phyloP scores from a whole-genome alignment of 1,284 basidiomycete species.

The Cryptococcus sp. region DNA sequence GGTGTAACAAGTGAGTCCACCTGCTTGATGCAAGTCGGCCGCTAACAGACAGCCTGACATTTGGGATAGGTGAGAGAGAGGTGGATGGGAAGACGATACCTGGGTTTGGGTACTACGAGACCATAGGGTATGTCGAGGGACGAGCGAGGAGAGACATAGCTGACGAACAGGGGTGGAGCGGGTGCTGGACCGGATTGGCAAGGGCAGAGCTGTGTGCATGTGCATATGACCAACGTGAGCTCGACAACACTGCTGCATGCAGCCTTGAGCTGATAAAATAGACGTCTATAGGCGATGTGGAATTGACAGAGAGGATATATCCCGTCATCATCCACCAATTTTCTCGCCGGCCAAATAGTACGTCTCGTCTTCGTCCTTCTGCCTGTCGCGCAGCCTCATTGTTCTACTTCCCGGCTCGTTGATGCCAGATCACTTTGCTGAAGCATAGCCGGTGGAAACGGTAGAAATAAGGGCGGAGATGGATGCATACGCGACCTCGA shows the following conservation, averaged over 20 bases:
- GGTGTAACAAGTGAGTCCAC: constrained; percentile 53
- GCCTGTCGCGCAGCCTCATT: too few species aligned
- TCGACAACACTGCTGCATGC: constrained; percentile 77
- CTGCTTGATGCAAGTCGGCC: neutral
- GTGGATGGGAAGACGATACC: constrained; percentile 60
- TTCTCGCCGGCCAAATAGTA: constrained; percentile 62
- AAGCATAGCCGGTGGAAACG: constrained; percentile 62
- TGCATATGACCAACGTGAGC: constrained; percentile 34
- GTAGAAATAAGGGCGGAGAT: constrained; percentile 75
- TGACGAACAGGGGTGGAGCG: constrained; percentile 63
- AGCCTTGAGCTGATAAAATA: neutral
- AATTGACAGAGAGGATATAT: constrained; percentile 51
- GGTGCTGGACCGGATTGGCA: constrained; percentile 88
- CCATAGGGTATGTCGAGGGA: constrained; percentile 57
- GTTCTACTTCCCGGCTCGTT: too few species aligned
- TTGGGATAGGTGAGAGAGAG: constrained; percentile 60
- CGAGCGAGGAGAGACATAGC: neutral
- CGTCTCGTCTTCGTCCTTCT: neutral
- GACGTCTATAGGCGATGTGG: constrained; percentile 38
- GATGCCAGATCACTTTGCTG: neutral
- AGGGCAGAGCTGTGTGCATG: constrained; percentile 51
- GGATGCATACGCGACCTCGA: constrained; percentile 84
- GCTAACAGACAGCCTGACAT: constrained; percentile 69
- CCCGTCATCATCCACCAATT: constrained; percentile 81
- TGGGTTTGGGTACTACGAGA: constrained; percentile 95